Conservation (phyloP, 2,329 filamentous ascomycete species). For the Endocalyx cinctus region DNA sequence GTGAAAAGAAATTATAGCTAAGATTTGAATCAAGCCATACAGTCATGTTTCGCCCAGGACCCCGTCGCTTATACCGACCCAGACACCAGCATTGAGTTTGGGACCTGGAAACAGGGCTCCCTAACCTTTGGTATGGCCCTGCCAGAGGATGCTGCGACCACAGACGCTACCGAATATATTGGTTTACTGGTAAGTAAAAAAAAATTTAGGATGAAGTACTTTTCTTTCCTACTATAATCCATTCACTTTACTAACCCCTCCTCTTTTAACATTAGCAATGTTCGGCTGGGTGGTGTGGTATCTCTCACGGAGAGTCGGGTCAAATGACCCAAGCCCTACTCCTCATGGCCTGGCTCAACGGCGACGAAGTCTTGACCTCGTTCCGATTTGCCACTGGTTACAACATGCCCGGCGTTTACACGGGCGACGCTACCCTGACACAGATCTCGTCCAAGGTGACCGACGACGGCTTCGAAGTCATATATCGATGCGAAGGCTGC, state of each 20-base stretch:
- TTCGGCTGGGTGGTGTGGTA: conserved; percentile 25
- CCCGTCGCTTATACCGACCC: conserved; percentile 24
- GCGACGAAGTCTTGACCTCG: conserved; percentile 50
- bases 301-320: conserved; percentile 27
- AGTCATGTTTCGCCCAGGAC: conserved; percentile 22
- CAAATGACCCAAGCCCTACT: conserved; percentile 35
- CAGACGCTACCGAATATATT: conserved; percentile 25
- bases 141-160: conserved; percentile 25
- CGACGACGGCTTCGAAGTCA: conserved; percentile 53
- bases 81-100: conserved; percentile 24
- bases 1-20: conserved; percentile 8
- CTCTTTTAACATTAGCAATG: conserved; percentile 24
- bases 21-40: conserved; percentile 14
- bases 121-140: conserved; percentile 24
- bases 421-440: conserved; percentile 57
- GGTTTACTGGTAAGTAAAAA: conserved; percentile 26
- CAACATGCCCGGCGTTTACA: conserved; percentile 53
- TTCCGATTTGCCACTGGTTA: conserved; percentile 58
- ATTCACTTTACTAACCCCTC: too few species aligned
- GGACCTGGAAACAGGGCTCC: conserved; percentile 22
- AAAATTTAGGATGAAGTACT: too few species aligned
- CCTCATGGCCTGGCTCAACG: conserved; percentile 53
- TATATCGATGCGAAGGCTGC: conserved; percentile 61
- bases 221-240: too few species aligned
- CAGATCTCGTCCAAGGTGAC: conserved; percentile 56